phyloP scores from a whole-genome alignment of 164 flowering plant genomes.

The Macadamia tetraphylla region DNA sequence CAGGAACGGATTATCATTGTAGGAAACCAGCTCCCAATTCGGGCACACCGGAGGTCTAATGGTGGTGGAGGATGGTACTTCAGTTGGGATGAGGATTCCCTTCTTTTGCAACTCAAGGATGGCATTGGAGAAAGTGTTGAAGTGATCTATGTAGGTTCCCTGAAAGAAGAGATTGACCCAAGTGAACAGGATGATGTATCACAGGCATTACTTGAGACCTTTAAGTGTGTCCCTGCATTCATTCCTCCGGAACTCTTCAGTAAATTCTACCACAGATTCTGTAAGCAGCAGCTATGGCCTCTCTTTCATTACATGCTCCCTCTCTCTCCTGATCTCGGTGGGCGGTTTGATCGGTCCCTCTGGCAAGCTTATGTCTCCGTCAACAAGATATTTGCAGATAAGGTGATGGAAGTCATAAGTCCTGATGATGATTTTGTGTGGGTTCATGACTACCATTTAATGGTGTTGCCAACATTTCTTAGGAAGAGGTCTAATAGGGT shows the following conservation, averaged over 20 bases:
- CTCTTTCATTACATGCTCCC: slow-evolving; percentile 69
- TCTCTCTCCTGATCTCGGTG: slow-evolving; percentile 55
- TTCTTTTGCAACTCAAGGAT: slow-evolving; percentile 52
- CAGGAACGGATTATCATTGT: slow-evolving; percentile 87
- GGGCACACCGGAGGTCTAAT: slow-evolving; percentile 46
- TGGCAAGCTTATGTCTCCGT: slow-evolving; percentile 69
- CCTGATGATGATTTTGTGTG: slow-evolving; percentile 65
- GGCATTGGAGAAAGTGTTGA: slow-evolving; percentile 59
- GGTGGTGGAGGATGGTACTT: slow-evolving; percentile 44
- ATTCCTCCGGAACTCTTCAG: slow-evolving; percentile 41
- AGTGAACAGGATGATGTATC: slow-evolving; percentile 56
- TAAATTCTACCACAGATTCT: slow-evolving; percentile 56
- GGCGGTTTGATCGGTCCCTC: slow-evolving; percentile 47
- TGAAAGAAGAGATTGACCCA: slow-evolving; percentile 43
- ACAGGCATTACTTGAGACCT: slow-evolving; percentile 49
- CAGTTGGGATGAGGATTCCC: slow-evolving; percentile 62
- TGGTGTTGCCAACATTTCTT: slow-evolving; percentile 56
- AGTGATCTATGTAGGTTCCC: slow-evolving; percentile 47
- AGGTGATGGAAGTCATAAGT: slow-evolving; percentile 58
- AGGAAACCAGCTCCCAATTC: slow-evolving; percentile 88
- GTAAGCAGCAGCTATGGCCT: slow-evolving; percentile 63
- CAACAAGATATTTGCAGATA: slow-evolving; percentile 63
- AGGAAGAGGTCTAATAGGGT: slow-evolving; percentile 53
- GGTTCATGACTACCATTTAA: slow-evolving; percentile 67
- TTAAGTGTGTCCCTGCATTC: slow-evolving; percentile 57